phyloP scores from a whole-genome alignment of 768 basidiomycete genomes.

The Lentinula sp. region DNA sequence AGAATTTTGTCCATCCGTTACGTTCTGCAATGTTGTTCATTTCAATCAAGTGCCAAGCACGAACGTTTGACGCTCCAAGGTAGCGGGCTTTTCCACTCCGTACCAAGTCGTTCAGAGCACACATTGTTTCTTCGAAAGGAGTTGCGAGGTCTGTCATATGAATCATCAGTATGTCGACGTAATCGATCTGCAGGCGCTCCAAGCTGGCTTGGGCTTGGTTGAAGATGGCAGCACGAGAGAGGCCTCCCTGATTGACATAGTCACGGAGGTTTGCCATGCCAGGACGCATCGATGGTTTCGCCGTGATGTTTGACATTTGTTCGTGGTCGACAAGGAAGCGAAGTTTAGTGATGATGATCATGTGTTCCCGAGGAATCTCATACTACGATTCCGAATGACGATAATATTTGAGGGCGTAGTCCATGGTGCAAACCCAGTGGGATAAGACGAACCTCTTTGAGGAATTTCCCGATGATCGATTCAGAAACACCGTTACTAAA shows the following conservation, averaged over 20 bases:
- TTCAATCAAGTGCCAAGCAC: slow-evolving; percentile 36
- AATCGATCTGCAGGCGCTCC: slow-evolving; percentile 25
- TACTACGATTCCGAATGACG: slow-evolving; percentile 13
- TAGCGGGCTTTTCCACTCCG: slow-evolving; percentile 43
- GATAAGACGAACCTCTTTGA: slow-evolving; percentile 23
- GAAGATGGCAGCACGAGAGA: slow-evolving; percentile 29
- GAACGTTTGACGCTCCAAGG: slow-evolving; percentile 43
- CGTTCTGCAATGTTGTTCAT: slow-evolving; percentile 38
- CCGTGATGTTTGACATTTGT: background rate
- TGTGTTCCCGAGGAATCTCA: slow-evolving; percentile 23
- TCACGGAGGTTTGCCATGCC: slow-evolving; percentile 6
- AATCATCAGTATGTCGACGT: slow-evolving; percentile 37
- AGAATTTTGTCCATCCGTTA: slow-evolving; percentile 46
- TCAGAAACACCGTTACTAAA: slow-evolving; percentile 27
- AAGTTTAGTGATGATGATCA: slow-evolving; percentile 26
- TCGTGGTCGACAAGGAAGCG: slow-evolving; percentile 10
- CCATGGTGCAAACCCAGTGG: background rate
- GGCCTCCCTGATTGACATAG: slow-evolving; percentile 26
- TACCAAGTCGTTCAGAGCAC: slow-evolving; percentile 33
- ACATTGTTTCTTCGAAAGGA: slow-evolving; percentile 26
- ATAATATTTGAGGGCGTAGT: no score
- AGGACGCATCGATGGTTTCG: background rate
- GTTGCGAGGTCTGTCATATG: slow-evolving; percentile 32
- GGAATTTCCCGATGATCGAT: slow-evolving; percentile 26
- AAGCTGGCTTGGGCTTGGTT: slow-evolving; percentile 31